phyloP scores from a whole-genome alignment of 169 alveolate species.

The Plasmodium coatneyi region DNA sequence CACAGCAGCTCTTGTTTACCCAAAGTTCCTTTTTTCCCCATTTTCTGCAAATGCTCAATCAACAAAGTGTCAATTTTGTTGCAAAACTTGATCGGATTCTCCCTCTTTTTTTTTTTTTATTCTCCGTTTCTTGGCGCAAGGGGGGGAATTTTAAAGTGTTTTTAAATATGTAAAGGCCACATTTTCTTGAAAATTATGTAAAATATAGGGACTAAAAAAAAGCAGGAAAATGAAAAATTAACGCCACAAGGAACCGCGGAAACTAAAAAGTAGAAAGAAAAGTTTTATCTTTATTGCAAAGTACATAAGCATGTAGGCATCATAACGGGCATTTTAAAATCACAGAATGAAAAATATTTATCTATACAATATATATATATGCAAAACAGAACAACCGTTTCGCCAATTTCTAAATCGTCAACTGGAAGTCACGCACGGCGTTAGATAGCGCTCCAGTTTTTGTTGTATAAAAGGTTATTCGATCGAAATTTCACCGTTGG shows the following conservation, averaged over 20 bases:
- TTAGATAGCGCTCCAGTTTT: neutral
- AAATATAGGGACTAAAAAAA: neutral
- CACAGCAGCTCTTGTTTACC: neutral
- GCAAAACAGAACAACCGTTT: neutral
- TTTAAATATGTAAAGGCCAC: neutral
- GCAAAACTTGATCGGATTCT: neutral
- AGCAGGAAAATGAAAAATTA: neutral
- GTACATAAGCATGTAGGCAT: neutral
- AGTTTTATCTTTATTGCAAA: neutral
- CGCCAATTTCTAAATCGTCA: neutral
- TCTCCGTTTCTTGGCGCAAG: neutral
- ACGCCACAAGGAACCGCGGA: neutral
- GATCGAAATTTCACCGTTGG: neutral
- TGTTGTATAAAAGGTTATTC: neutral
- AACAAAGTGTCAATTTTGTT: neutral
- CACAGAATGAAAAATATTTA: neutral
- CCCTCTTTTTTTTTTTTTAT: neutral
- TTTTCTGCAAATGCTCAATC: neutral
- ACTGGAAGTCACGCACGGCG: neutral
- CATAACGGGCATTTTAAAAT: neutral
- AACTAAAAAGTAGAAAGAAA: neutral
- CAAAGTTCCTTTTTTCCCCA: neutral
- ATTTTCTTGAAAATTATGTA: neutral
- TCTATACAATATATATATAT: no score
- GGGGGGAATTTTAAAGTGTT: neutral